A percentile compares a stretch with the other conserved stretches of the same genome.
Evolutionary conservation across 2,329 filamentous ascomycete genomes (phyloP).

Genomic region (Colletotrichum noveboracense): DNA sequence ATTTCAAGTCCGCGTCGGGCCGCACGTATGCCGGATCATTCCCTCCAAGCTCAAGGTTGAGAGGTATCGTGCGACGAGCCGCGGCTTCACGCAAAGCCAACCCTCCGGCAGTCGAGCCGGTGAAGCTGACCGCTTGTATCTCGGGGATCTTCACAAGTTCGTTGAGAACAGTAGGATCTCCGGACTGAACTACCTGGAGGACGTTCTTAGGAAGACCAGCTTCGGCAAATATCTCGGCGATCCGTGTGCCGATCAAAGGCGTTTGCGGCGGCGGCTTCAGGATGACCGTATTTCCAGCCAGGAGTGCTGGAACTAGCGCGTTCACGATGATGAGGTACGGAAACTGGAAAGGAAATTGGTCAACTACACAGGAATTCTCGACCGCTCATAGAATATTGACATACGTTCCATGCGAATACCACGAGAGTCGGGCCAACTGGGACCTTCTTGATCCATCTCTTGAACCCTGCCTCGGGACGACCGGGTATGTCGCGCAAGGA

Average conservation of each 20-base stretch:
- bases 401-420: constrained; percentile 74
- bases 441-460: constrained; percentile 69
- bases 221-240: constrained; percentile 64
- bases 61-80: background rate
- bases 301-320: constrained; percentile 62
- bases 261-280: constrained; percentile 69
- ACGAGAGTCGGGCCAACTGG: constrained; percentile 71
- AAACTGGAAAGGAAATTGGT: background rate
- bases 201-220: constrained; percentile 70
- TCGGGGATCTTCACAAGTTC: constrained; percentile 50
- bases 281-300: constrained; percentile 69
- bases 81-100: background rate
- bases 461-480: constrained; percentile 70
- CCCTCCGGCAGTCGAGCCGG: background rate
- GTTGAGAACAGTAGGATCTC: constrained; percentile 64
- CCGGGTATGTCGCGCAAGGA: constrained; percentile 66
- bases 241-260: constrained; percentile 70
- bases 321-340: constrained; percentile 73
- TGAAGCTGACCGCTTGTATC: background rate
- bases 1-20: constrained; percentile 69
- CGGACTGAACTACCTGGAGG: constrained; percentile 29
- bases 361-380: too few relatives aligned
- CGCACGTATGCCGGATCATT: constrained; percentile 76
- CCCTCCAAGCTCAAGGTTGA: constrained; percentile 19
- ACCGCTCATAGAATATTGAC: too few relatives aligned